These are phyloP conservation scores for Kodamaea alishanica DNA, from an alignment of 1,139 yeast species.

Conservation along the genomic window DNA sequence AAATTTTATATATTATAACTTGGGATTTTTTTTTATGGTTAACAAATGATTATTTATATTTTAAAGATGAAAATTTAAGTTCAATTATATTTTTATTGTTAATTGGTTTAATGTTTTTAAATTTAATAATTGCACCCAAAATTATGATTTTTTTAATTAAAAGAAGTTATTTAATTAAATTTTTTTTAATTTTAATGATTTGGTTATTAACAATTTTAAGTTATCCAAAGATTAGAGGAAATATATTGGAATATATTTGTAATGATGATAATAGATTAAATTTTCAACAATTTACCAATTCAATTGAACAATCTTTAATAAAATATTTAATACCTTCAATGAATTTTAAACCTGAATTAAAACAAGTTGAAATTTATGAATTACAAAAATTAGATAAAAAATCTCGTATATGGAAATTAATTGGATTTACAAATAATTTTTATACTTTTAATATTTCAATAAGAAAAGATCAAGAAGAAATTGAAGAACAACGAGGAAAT, in stretches of 20 bases:
- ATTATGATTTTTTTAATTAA: conserved; percentile 25
- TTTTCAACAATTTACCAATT: conserved; percentile 43
- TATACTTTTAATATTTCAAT: conserved; percentile 42
- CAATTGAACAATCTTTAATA: conserved; percentile 39
- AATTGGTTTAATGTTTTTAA: conserved; percentile 25
- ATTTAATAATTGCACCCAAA: conserved; percentile 31
- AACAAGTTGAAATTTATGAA: conserved; percentile 66
- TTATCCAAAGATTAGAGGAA: conserved; percentile 55
- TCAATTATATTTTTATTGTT: conserved; percentile 45
- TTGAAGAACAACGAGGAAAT: conserved; percentile 24
- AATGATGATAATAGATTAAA: conserved; percentile 61
- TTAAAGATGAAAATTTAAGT: conserved; percentile 62
- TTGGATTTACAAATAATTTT: conserved; percentile 55
- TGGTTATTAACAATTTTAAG: conserved; percentile 51
- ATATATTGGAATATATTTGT: conserved; percentile 41
- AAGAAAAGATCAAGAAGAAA: conserved; percentile 15
- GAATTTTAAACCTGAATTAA: conserved; percentile 5
- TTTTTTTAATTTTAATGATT: conserved; percentile 32
- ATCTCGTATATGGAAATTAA: conserved; percentile 55
- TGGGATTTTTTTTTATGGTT: conserved; percentile 56
- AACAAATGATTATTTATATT: conserved; percentile 59
- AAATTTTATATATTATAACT: conserved; percentile 61
- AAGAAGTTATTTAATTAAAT: conserved; percentile 35
- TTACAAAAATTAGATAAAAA: conserved; percentile 53
- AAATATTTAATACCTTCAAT: conserved; percentile 9